Percentiles rank a stretch among this genome's conserved stretches.
phyloP scores from a whole-genome alignment of 495 filamentous ascomycete genomes.

The Chaetomium cochliodes region DNA sequence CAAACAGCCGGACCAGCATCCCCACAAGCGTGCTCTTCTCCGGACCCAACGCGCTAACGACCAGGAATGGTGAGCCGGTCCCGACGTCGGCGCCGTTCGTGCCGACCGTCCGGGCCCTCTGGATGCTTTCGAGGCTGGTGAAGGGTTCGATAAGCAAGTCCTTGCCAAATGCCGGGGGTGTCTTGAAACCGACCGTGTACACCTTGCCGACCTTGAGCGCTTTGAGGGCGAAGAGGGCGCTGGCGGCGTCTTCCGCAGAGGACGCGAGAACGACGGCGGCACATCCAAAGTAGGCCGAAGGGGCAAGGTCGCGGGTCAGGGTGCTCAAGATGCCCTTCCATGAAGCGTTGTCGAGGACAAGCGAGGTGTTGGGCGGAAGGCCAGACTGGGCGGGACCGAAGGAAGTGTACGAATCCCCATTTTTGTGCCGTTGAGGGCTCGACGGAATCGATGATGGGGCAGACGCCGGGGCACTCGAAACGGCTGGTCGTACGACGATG shows the following conservation, averaged over 20 bases:
- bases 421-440: constrained; percentile 38
- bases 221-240: constrained; percentile 71
- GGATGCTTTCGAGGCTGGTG: constrained; percentile 74
- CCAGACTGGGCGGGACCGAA: constrained; percentile 28
- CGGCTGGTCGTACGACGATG: constrained; percentile 58
- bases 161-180: constrained; percentile 58
- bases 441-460: constrained; percentile 41
- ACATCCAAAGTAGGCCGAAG: constrained; percentile 71
- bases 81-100: constrained; percentile 32
- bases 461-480: constrained; percentile 37
- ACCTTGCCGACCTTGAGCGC: constrained; percentile 73
- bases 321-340: constrained; percentile 84
- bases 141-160: constrained; percentile 66
- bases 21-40: constrained; percentile 79
- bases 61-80: constrained; percentile 66
- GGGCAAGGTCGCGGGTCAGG: constrained; percentile 74
- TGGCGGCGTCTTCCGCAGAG: constrained; percentile 66
- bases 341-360: constrained; percentile 74
- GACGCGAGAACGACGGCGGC: constrained; percentile 71
- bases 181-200: constrained; percentile 80
- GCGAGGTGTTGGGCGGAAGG: constrained; percentile 43
- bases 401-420: constrained; percentile 29
- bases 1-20: constrained; percentile 70
- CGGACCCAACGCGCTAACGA: constrained; percentile 72
- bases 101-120: constrained; percentile 55